Conservation (phyloP, 371 early-diverging fungal genomes). For the Zopfochytrium polystomum region DNA sequence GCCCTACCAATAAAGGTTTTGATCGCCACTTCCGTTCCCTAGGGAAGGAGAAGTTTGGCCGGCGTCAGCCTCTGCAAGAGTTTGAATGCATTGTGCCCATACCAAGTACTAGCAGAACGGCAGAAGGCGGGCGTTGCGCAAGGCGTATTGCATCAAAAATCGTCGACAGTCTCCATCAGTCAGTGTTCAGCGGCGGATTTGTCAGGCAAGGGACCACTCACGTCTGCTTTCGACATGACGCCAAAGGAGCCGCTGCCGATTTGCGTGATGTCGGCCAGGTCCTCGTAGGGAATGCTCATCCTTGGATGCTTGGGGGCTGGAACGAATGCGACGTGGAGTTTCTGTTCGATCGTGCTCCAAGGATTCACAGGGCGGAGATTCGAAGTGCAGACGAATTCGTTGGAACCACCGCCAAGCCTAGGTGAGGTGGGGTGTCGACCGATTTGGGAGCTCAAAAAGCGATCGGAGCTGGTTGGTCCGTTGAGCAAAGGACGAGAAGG, state of each 20-base stretch:
- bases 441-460: too few species aligned
- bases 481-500: too few species aligned
- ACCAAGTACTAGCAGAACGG: conserved; percentile 20
- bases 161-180: background rate
- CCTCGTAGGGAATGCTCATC: conserved; percentile 9
- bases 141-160: conserved; percentile 8
- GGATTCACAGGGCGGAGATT: too few species aligned
- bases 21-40: conserved; percentile 62
- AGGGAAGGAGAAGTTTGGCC: background rate
- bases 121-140: background rate
- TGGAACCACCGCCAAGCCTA: too few species aligned
- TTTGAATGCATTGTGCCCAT: background rate
- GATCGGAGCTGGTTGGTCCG: too few species aligned
- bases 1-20: conserved; percentile 51
- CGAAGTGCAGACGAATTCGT: too few species aligned
- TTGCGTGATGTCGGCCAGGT: conserved; percentile 19
- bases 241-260: conserved; percentile 35
- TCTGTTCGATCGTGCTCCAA: too few species aligned
- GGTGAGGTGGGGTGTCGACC: too few species aligned
- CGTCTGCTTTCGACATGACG: conserved; percentile 29
- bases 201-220: background rate
- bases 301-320: too few species aligned
- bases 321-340: too few species aligned
- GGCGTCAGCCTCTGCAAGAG: background rate
- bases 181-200: background rate